Base-by-base conservation (phyloP, 352 stramenopile genomes). In the Globisporangium spiculum region DNA sequence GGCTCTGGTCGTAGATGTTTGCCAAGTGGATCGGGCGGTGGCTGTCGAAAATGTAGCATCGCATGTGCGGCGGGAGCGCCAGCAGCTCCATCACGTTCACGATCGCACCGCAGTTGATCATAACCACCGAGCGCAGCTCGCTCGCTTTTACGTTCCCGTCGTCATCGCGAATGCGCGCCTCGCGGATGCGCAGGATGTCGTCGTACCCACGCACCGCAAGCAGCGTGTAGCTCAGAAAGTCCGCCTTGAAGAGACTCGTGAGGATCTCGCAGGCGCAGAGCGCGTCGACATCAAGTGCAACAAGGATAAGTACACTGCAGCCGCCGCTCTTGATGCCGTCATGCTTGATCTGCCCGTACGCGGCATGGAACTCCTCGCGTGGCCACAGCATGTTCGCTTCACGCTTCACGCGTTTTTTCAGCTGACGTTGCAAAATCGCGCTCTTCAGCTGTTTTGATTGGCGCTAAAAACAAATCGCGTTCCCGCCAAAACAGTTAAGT, bases 21-120 rank as follows among this genome's bases (percentile, higher is more conserved):
- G 94, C 88, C 68, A 99, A 86, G 79, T 99, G 96, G 55, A 99
- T 91, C 9, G 97, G 97, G 1, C 96, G 83, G 73, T 98, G 95
- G 66, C 86, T 97, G 81, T 99, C 97, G 56, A 99, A 84, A 8
- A 99, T 90, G 80, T 99, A 99, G 46, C 94, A 93, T 55, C 88
- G 92, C 10, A 94, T 75, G 41, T 79, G 63, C 14, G 70, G 60
- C 24, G 85, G 80, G 24, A 94, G 74, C 62, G 80, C 74, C 65
- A 98, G 81, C 34, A 98, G 73, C 73, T 87, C 80, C 24, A 86
- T 80, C 7, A 98, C 78, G 75, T 98, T 97, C 30, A 94, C 81
- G 62, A 97, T 97, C 20, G 94, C 96, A 46, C 97, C 97, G 65
- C 97, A 97, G 71, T 98, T 98, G 63, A 99, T 79, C 75, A 99